phyloP scores from a whole-genome alignment of 75 land plant species.

The Adiantum capillusveneris region DNA sequence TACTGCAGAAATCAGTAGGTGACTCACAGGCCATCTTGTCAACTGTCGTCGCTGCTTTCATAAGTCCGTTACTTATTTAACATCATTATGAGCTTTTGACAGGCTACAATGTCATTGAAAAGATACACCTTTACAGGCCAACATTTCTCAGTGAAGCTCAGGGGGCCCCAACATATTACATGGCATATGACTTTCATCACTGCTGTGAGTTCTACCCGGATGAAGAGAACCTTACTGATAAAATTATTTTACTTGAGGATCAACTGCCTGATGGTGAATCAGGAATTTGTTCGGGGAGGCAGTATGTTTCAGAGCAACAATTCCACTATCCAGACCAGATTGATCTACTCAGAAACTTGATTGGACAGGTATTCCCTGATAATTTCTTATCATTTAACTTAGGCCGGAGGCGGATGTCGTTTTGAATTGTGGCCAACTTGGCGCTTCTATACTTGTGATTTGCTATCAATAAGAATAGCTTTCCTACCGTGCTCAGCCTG shows the following conservation, averaged over 20 bases:
- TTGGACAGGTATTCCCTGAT: conserved; percentile 64
- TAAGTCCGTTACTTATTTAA: background rate
- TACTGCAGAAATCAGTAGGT: conserved; percentile 58
- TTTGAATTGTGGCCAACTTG: too few relatives aligned
- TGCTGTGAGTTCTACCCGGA: conserved; percentile 28
- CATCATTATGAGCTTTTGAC: conserved; percentile 6
- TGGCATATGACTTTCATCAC: conserved; percentile 50
- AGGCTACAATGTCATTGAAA: conserved; percentile 50
- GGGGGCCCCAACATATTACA: conserved; percentile 41
- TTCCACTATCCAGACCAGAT: conserved; percentile 24
- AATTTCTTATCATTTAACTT: too few relatives aligned
- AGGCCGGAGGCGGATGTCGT: too few relatives aligned
- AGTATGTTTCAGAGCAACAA: conserved; percentile 34
- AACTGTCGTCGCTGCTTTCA: too few relatives aligned
- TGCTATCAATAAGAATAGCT: too few relatives aligned
- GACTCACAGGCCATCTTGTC: too few relatives aligned
- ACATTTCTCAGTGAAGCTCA: conserved; percentile 26
- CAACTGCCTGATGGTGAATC: conserved; percentile 6
- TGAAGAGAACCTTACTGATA: conserved; percentile 13
- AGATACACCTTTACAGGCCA: conserved; percentile 60
- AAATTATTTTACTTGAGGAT: conserved; percentile 15
- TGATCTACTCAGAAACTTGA: conserved; percentile 22
- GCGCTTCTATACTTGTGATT: too few relatives aligned
- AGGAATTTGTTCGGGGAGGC: conserved; percentile 30
- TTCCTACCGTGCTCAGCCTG: too few relatives aligned